Percentiles rank a stretch among this genome's conserved stretches.
Conservation (phyloP, 2,329 filamentous ascomycete genomes). For the Alternaria sp. region DNA sequence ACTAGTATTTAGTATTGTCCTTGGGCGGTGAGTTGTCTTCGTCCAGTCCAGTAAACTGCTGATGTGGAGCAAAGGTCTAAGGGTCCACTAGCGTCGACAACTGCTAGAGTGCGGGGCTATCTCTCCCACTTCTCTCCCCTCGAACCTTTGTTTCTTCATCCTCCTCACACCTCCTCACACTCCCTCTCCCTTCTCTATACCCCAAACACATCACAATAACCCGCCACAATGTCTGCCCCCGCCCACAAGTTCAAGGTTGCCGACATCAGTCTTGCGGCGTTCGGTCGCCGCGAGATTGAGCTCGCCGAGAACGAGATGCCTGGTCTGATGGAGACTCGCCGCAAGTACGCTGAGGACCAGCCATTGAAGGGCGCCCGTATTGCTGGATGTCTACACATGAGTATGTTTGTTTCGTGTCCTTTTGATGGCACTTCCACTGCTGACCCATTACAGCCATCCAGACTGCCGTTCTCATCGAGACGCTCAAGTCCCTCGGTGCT, state of each 20-base stretch:
- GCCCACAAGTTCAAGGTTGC: conserved; percentile 97
- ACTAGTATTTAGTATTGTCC: background rate
- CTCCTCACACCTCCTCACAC: conserved; percentile 23
- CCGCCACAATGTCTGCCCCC: conserved; percentile 72
- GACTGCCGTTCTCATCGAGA: conserved; percentile 99
- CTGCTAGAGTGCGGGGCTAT: conserved; percentile 25
- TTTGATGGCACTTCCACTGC: background rate
- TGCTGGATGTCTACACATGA: conserved; percentile 99
- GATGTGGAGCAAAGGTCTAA: conserved; percentile 16
- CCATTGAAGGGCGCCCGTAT: conserved; percentile 94
- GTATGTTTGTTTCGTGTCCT: conserved; percentile 58
- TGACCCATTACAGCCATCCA: conserved; percentile 74
- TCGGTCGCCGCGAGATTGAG: conserved; percentile 99
- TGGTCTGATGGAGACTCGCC: conserved; percentile 93
- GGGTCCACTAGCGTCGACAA: conserved; percentile 22
- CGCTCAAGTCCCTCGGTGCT: conserved; percentile 89
- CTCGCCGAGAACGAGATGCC: conserved; percentile 93
- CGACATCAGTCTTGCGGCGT: conserved; percentile 95
- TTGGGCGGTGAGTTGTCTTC: conserved; percentile 14
- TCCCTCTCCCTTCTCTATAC: conserved; percentile 21
- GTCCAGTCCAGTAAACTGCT: conserved; percentile 17
- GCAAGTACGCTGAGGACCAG: conserved; percentile 91
- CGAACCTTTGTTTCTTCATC: conserved; percentile 16
- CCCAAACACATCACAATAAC: conserved; percentile 19
- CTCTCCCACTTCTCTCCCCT: conserved; percentile 23